phyloP scores from a whole-genome alignment of 2,329 filamentous ascomycete species.

The Fusarium goolgardi region DNA sequence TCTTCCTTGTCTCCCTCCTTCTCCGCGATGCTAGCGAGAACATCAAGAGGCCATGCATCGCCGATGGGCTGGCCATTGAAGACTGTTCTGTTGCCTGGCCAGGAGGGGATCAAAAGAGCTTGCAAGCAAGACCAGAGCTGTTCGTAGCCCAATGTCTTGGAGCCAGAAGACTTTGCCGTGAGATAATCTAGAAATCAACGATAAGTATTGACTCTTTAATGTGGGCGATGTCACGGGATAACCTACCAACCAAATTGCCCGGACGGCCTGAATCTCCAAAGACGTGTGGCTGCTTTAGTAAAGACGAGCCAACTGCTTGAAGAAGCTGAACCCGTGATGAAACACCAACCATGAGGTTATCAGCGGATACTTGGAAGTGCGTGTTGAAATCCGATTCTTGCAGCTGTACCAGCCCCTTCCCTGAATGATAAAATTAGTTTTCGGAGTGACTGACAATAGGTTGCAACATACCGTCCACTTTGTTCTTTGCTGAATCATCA shows the following conservation, averaged over 20 bases:
- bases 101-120: constrained; percentile 59
- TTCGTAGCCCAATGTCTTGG: constrained; percentile 6
- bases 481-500: not conserved
- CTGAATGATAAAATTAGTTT: constrained; percentile 25
- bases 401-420: constrained; percentile 51
- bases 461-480: constrained; percentile 52
- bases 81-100: constrained; percentile 64
- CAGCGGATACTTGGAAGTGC: constrained; percentile 58
- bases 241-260: constrained; percentile 61
- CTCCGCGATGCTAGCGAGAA: constrained; percentile 30
- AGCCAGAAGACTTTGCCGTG: constrained; percentile 28
- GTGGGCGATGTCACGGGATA: rapidly evolving
- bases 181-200: constrained; percentile 53
- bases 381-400: constrained; percentile 50
- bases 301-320: constrained; percentile 56
- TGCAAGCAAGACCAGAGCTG: constrained; percentile 58
- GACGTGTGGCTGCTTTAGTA: constrained; percentile 52
- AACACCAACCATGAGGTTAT: constrained; percentile 61
- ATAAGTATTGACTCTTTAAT: not conserved
- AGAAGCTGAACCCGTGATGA: constrained; percentile 57
- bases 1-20: not conserved
- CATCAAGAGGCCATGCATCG: constrained; percentile 61
- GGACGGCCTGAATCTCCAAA: constrained; percentile 59
- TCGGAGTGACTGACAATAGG: rapidly evolving
- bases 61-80: constrained; percentile 58